Evolutionary conservation across 805 yeast species (phyloP), one percentile per base, ranked within the genome.

Genomic region (Yamadazyma tumulicola): DNA sequence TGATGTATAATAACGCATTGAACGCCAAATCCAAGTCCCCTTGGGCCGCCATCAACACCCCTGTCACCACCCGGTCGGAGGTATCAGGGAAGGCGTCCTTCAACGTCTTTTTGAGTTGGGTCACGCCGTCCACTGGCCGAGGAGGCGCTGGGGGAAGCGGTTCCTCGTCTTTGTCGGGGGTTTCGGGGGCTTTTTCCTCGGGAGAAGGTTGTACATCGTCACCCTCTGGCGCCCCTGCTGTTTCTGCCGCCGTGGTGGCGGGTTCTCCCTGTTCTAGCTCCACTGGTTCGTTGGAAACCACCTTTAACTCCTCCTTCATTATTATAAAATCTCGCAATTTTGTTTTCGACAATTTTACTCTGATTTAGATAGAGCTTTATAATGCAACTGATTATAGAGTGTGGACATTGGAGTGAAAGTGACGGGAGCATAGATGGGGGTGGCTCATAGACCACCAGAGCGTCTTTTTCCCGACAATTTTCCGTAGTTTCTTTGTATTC

Each of bases 1-100:
- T 79, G 35, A 86, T 61, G 47, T 75, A 86, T 40, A 91, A 66
- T 49, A 89, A 65, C 0, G 96, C 97, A 56, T 82, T 84, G 66
- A 91, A 91, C 1, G 96, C 95, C 1, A 85, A 80, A 48, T 87
- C 96, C 28, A 86, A 55, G 31, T 74, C 68, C 19, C 95, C 96
- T 31, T 72, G 76, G 13, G 95, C 78, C 2, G 97, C 97, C 54
- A 93, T 85, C 37, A 89, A 66, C 1, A 86, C 81, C 19, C 95
- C 88, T 35, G 79, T 77, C 42, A 86, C 69, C 48, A 79, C 75
- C 42, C 78, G 75, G 19, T 74, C 83, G 26, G 87, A 95, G 16
- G 79, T 59, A 12, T 67, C 63, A 1, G 98, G 97, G 57, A 91
- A 91, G 0, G 97, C 97, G 15, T 86, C 95, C 47, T 72, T 69